Conservation (phyloP, 768 basidiomycete species). For the Tylopilus intermedius region DNA sequence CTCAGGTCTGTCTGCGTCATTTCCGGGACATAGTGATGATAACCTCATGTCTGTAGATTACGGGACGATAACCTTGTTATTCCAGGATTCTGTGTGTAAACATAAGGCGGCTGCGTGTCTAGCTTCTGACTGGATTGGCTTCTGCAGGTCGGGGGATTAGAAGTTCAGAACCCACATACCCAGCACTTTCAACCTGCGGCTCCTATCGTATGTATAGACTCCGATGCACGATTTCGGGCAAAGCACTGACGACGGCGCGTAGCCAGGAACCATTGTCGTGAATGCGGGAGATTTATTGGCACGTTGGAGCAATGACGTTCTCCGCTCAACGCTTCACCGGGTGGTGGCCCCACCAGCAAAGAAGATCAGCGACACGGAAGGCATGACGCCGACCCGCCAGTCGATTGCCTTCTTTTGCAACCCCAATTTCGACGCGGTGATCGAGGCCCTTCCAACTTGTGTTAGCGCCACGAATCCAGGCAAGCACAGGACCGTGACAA, state of each 20-base stretch:
- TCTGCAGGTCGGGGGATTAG: slow-evolving; percentile 68
- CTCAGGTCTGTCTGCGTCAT: slow-evolving; percentile 43
- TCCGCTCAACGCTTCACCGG: slow-evolving; percentile 77
- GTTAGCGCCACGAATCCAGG: slow-evolving; percentile 38
- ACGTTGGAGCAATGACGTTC: slow-evolving; percentile 78
- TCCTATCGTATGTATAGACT: slow-evolving; percentile 56
- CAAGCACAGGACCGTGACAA: slow-evolving; percentile 68
- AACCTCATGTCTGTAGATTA: slow-evolving; percentile 46
- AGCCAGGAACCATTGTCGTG: slow-evolving; percentile 79
- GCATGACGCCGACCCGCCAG: slow-evolving; percentile 62
- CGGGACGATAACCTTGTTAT: slow-evolving; percentile 75
- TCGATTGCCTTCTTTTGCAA: slow-evolving; percentile 88
- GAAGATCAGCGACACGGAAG: slow-evolving; percentile 44
- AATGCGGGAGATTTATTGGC: slow-evolving; percentile 79
- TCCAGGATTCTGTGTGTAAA: slow-evolving; percentile 61
- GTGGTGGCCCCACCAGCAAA: slow-evolving; percentile 68
- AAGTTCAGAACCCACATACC: slow-evolving; percentile 79
- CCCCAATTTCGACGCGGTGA: slow-evolving; percentile 63
- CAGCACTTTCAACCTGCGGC: slow-evolving; percentile 64
- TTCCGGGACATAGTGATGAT: neutral
- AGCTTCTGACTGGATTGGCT: slow-evolving; percentile 1
- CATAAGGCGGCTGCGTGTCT: neutral
- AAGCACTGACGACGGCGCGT: slow-evolving; percentile 6
- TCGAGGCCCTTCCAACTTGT: slow-evolving; percentile 69
- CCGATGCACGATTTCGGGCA: neutral